phyloP scores from a whole-genome alignment of 768 basidiomycete genomes.

The Suillus ampliporus region DNA sequence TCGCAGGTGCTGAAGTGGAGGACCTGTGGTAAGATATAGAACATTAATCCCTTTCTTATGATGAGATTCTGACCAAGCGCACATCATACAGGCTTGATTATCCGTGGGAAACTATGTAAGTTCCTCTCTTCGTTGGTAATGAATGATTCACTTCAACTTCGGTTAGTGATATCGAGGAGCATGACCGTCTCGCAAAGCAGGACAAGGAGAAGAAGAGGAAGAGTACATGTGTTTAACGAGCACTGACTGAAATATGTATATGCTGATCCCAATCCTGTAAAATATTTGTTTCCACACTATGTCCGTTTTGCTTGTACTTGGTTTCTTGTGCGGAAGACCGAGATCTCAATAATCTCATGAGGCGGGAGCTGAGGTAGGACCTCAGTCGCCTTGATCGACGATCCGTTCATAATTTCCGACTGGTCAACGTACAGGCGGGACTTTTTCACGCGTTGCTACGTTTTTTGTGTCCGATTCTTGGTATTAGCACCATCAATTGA shows the following conservation, averaged over 20 bases:
- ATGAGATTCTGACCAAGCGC: conserved; percentile 23
- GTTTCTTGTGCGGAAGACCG: too few species aligned
- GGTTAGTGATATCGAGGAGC: conserved; percentile 74
- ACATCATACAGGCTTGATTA: conserved; percentile 78
- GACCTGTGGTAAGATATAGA: conserved; percentile 68
- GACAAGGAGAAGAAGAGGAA: conserved; percentile 40
- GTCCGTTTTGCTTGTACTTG: not conserved
- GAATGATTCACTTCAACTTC: conserved; percentile 7
- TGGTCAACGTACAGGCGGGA: not conserved
- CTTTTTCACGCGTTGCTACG: too few species aligned
- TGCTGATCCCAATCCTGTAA: not conserved
- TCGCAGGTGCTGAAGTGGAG: conserved; percentile 74
- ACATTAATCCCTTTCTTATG: conserved; percentile 1
- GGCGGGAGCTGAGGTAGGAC: too few species aligned
- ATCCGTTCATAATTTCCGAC: not conserved
- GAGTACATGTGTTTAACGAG: not conserved
- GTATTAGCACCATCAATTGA: not conserved
- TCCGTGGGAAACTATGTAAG: conserved; percentile 82
- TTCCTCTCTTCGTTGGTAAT: conserved; percentile 11
- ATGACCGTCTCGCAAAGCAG: conserved; percentile 63
- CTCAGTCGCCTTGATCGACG: too few species aligned
- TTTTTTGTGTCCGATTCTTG: not conserved
- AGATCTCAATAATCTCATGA: too few species aligned
- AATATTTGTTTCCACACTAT: not conserved
- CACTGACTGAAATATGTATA: not conserved